Percentiles rank a stretch among this genome's conserved stretches.
Conservation (phyloP, 2,329 filamentous ascomycete genomes). For the Fragosphaeria purpurea region DNA sequence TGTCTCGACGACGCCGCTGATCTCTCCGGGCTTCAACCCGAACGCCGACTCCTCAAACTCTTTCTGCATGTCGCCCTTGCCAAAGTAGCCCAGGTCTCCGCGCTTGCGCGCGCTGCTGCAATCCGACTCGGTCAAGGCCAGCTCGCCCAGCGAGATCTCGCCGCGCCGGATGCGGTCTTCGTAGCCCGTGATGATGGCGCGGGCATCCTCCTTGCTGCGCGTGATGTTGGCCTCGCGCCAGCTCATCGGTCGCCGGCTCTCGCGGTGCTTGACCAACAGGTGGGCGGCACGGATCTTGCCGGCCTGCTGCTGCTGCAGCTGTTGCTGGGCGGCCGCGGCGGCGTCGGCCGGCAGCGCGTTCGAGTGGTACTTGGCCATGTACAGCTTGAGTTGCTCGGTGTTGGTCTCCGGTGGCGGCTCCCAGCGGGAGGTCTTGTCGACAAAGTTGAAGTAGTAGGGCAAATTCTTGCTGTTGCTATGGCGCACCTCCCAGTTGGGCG, state of each 20-base stretch:
- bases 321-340: slow-evolving; percentile 6
- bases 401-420: slow-evolving; percentile 84
- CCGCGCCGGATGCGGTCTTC: slow-evolving; percentile 67
- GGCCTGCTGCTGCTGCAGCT: slow-evolving; percentile 16
- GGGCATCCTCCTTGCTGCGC: slow-evolving; percentile 77
- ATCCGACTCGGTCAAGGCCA: slow-evolving; percentile 84
- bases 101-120: slow-evolving; percentile 91
- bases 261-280: slow-evolving; percentile 84
- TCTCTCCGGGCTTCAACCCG: slow-evolving; percentile 72
- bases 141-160: slow-evolving; percentile 60
- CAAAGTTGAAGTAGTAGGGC: slow-evolving; percentile 94
- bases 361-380: slow-evolving; percentile 86
- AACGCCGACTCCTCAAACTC: slow-evolving; percentile 97
- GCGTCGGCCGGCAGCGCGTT: slow-evolving; percentile 31
- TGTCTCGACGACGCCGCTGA: slow-evolving; percentile 82
- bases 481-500: slow-evolving; percentile 85
- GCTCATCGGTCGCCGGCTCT: slow-evolving; percentile 79
- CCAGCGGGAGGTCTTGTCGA: slow-evolving; percentile 84
- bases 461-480: slow-evolving; percentile 98
- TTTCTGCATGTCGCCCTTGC: slow-evolving; percentile 92
- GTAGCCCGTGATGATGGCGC: slow-evolving; percentile 63
- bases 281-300: slow-evolving; percentile 92
- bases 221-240: slow-evolving; percentile 90
- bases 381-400: slow-evolving; percentile 82
- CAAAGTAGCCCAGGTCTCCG: slow-evolving; percentile 92